Evolutionary conservation across 805 yeast genomes (phyloP), one percentile per base, ranked within the genome.

Genomic region (Ogataea ramenticola): DNA sequence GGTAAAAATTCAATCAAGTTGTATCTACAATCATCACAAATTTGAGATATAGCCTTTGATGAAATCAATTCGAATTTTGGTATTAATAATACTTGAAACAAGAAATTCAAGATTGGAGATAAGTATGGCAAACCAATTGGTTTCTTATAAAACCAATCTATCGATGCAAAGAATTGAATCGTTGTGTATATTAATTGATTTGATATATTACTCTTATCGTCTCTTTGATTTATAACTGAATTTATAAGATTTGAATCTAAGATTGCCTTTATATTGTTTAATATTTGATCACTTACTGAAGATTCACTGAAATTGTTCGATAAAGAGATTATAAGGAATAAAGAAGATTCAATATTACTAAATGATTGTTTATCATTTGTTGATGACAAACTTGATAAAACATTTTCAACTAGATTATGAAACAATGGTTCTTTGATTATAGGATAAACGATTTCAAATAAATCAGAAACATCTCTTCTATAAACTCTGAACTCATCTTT

Each of bases 381-480:
- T 41, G 46, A 46, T 21, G 39, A 32, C 12, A 64, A 42, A 30
- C 58, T 57, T 1, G 51, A 44, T 5, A 61, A 45, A 2, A 77
- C 60, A 30, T 66, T 66, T 8, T 56, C 52, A 1, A 67, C 51
- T 26, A 86, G 58, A 19, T 62, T 67, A 4, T 66, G 64, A 49
- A 75, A 76, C 32, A 86, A 59, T 1, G 71, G 64, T 0, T 60
- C 43, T 33, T 85, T 86, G 32, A 87, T 68, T 5, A 86, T 67
- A 1, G 88, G 76, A 66, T 82, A 86, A 1, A 82, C 62, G 0
- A 78, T 68, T 43, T 88, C 93, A 49, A 86, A 76, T 33, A 90
- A 69, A 52, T 93, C 98, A 1, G 82, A 75, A 10, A 84, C 82
- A 48, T 84, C 91, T 29, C 77, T 65, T 52, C 97, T 72, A 60